Conservation (phyloP, 164 flowering plant species). For the Hamamelis virginiana region DNA sequence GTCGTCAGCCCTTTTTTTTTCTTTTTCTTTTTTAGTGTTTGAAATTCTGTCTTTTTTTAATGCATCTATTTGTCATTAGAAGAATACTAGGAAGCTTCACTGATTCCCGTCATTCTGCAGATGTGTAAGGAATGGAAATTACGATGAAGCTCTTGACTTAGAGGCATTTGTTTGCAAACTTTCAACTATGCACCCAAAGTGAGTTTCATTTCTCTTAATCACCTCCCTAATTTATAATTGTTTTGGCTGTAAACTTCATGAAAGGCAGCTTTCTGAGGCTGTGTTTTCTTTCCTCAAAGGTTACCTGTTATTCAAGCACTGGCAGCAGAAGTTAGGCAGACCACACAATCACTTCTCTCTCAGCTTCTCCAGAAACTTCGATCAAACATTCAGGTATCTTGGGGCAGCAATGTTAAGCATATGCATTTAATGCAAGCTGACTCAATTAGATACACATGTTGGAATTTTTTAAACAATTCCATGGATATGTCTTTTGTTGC, state of each 20-base stretch:
- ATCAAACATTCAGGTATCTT: slow-evolving; percentile 84
- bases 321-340: slow-evolving; percentile 85
- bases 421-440: no score
- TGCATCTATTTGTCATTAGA: neutral
- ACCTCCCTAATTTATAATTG: neutral
- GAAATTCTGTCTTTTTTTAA: no score
- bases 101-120: slow-evolving; percentile 40
- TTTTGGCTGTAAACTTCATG: neutral
- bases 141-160: slow-evolving; percentile 96
- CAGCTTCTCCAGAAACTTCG: slow-evolving; percentile 97
- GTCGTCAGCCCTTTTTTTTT: no score
- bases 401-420: neutral
- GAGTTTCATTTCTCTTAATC: slow-evolving; percentile 29
- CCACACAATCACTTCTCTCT: slow-evolving; percentile 91
- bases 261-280: neutral
- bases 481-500: slow-evolving; percentile 18
- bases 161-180: slow-evolving; percentile 91
- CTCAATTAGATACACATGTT: neutral
- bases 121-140: slow-evolving; percentile 95
- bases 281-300: slow-evolving; percentile 33
- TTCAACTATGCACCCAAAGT: slow-evolving; percentile 93
- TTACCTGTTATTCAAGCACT: slow-evolving; percentile 88
- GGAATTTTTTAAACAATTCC: neutral
- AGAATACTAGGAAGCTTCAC: neutral
- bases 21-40: no score